Evolutionary conservation across 768 basidiomycete genomes (phyloP).

Genomic region (Leccinellum rugosiceps): DNA sequence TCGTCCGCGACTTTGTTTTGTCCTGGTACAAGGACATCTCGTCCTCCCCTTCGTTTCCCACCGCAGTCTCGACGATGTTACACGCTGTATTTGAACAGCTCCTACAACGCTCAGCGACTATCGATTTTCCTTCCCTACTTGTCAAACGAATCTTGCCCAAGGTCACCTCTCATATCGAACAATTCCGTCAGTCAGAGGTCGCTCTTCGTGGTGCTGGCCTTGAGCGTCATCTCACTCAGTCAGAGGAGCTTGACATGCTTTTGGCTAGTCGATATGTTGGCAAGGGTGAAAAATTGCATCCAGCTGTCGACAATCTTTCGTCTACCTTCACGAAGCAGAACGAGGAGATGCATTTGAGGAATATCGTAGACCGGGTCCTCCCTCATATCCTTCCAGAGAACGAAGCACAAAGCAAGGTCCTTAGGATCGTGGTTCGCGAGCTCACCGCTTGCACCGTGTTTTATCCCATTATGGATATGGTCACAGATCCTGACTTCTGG

Average conservation of each 20-base stretch:
- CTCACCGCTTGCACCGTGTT: constrained; percentile 78
- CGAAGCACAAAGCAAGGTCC: constrained; percentile 66
- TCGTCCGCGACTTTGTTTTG: constrained; percentile 83
- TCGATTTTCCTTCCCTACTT: constrained; percentile 74
- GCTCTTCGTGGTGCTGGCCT: constrained; percentile 79
- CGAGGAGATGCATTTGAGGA: constrained; percentile 81
- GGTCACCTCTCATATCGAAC: constrained; percentile 84
- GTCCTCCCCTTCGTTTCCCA: constrained; percentile 83
- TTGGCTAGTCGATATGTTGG: constrained; percentile 77
- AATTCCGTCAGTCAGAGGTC: constrained; percentile 86
- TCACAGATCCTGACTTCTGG: constrained; percentile 97
- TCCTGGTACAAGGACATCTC: constrained; percentile 90
- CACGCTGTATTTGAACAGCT: constrained; percentile 63
- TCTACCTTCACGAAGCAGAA: constrained; percentile 87
- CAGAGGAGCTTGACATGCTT: constrained; percentile 84
- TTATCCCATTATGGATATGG: constrained; percentile 87
- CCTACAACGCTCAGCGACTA: constrained; percentile 47
- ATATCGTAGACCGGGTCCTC: constrained; percentile 67
- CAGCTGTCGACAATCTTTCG: constrained; percentile 84
- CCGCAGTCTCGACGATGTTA: constrained; percentile 73
- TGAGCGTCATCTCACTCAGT: constrained; percentile 80
- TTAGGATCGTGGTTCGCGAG: constrained; percentile 76
- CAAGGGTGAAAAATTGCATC: constrained; percentile 68
- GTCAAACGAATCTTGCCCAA: constrained; percentile 87
- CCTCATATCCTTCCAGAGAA: constrained; percentile 72